phyloP scores from a whole-genome alignment of 2,329 filamentous ascomycete genomes.

The Colletotrichum costaricense region DNA sequence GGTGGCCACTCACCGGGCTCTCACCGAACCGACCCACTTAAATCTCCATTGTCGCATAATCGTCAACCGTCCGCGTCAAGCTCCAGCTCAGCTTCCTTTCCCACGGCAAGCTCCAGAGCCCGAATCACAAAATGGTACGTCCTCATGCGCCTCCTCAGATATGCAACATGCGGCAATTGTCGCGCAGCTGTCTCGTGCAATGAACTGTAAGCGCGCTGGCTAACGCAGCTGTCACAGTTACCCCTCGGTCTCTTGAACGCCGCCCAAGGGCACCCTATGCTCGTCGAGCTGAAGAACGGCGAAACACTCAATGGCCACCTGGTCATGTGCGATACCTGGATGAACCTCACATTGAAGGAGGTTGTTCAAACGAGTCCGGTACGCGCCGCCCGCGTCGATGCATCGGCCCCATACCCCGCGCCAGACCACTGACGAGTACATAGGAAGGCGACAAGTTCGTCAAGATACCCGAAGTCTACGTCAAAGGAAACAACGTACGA shows the following conservation, averaged over 20 bases:
- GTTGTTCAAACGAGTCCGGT: constrained; percentile 95
- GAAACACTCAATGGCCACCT: constrained; percentile 97
- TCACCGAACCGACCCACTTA: constrained; percentile 29
- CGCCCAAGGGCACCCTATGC: constrained; percentile 97
- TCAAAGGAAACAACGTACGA: constrained; percentile 95
- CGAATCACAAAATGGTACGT: constrained; percentile 30
- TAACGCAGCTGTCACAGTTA: constrained; percentile 56
- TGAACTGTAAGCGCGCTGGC: not conserved
- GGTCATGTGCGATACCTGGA: constrained; percentile 98
- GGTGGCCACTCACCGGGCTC: constrained; percentile 9
- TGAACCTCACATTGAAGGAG: constrained; percentile 98
- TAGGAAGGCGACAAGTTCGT: constrained; percentile 95
- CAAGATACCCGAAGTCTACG: constrained; percentile 91
- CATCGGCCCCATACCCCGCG: not conserved
- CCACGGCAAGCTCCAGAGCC: constrained; percentile 32
- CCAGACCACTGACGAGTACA: constrained; percentile 37
- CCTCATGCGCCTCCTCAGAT: not conserved
- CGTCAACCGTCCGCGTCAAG: constrained; percentile 24
- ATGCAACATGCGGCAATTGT: not conserved
- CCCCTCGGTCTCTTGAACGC: constrained; percentile 89
- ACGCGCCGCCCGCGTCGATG: constrained; percentile 40
- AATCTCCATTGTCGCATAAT: constrained; percentile 26
- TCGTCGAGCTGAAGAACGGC: constrained; percentile 96
- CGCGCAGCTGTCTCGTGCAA: not conserved
- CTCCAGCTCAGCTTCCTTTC: constrained; percentile 24